Evolutionary conservation across 306 rosid species (phyloP).

Genomic region (Casuarina glauca): DNA sequence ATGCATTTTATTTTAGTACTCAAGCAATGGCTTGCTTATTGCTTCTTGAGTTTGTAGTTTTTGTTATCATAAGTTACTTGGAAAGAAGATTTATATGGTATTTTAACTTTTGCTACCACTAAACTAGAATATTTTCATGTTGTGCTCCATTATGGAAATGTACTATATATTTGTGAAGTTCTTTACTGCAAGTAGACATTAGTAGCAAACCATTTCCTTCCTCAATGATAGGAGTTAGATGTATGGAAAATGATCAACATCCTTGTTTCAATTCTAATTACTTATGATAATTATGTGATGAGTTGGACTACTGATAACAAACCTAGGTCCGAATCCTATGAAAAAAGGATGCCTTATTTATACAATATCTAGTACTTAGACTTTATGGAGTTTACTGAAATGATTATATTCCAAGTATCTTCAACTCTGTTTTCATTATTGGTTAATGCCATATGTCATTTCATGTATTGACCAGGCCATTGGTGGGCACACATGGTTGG

Average conservation of each 20-base stretch:
- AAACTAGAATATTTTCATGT: slow-evolving; percentile 8
- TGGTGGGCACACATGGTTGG: slow-evolving; percentile 74
- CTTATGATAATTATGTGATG: background rate
- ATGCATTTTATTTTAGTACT: slow-evolving; percentile 14
- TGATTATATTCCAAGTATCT: slow-evolving; percentile 8
- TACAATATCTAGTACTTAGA: slow-evolving; percentile 7
- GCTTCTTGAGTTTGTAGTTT: background rate
- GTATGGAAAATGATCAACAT: background rate
- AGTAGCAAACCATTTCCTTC: background rate
- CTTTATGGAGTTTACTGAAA: slow-evolving; percentile 16
- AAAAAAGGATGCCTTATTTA: slow-evolving; percentile 2
- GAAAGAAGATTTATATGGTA: background rate
- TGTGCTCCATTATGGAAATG: slow-evolving; percentile 9
- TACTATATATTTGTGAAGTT: slow-evolving; percentile 19
- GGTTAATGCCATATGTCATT: slow-evolving; percentile 24
- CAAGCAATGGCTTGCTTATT: slow-evolving; percentile 10
- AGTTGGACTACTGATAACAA: background rate
- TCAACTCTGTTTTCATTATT: slow-evolving; percentile 7
- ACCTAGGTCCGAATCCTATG: background rate
- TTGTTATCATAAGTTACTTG: background rate
- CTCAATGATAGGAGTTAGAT: background rate
- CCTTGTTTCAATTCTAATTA: background rate
- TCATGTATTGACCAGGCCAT: slow-evolving; percentile 46
- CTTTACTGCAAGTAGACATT: slow-evolving; percentile 13
- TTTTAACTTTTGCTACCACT: slow-evolving; percentile 3